phyloP scores from a whole-genome alignment of 805 yeast genomes.

The Candida sonorensis region DNA sequence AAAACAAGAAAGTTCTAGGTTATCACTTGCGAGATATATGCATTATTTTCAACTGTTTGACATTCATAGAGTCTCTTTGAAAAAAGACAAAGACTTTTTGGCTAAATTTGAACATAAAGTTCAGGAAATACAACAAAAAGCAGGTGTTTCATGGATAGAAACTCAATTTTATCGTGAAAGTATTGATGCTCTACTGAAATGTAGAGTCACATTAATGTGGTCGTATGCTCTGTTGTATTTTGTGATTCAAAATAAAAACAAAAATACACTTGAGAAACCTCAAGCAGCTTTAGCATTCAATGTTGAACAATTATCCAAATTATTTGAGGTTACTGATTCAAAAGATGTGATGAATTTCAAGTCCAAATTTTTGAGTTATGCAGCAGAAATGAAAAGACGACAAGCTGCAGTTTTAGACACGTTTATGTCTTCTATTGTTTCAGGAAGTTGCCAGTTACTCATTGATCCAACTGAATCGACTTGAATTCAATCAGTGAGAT shows the following conservation, averaged over 20 bases:
- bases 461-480: no score
- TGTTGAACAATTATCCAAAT: slow-evolving; percentile 27
- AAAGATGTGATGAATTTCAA: slow-evolving; percentile 22
- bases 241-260: slow-evolving; percentile 41
- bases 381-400: slow-evolving; percentile 15
- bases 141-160: slow-evolving; percentile 77
- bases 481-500: no score
- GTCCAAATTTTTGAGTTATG: slow-evolving; percentile 16
- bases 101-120: slow-evolving; percentile 58
- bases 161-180: slow-evolving; percentile 78
- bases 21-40: slow-evolving; percentile 56
- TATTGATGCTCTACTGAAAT: slow-evolving; percentile 52
- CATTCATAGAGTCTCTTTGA: slow-evolving; percentile 70
- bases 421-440: slow-evolving; percentile 18
- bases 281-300: slow-evolving; percentile 19
- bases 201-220: slow-evolving; percentile 83
- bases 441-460: neutral
- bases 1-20: slow-evolving; percentile 36
- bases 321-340: slow-evolving; percentile 27
- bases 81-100: slow-evolving; percentile 60
- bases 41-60: slow-evolving; percentile 70
- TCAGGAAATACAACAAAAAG: slow-evolving; percentile 54
- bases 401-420: slow-evolving; percentile 17
- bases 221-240: slow-evolving; percentile 78
- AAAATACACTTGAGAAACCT: slow-evolving; percentile 51